A percentile compares a stretch with the other conserved stretches of the same genome.
Conservation (phyloP, 306 rosid species). For the Vigna hirtella region DNA sequence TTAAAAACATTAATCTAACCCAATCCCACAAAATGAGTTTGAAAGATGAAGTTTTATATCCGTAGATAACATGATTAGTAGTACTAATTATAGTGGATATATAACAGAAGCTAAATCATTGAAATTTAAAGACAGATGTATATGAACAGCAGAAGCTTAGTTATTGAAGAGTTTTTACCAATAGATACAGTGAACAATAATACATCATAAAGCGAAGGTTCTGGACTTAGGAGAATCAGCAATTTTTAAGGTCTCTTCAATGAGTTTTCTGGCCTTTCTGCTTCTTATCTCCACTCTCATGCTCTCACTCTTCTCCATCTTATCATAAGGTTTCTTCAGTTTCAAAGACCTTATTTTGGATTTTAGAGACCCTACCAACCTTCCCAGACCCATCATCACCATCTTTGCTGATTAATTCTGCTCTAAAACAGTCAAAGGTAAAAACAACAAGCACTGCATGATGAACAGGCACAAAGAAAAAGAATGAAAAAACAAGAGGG, state of each 20-base stretch:
- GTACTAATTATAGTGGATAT: background rate
- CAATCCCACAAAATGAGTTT: too few relatives aligned
- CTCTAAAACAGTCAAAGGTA: background rate
- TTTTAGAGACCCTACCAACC: constrained; percentile 69
- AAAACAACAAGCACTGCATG: background rate
- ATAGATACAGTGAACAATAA: background rate
- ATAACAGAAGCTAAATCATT: background rate
- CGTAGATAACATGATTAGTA: background rate
- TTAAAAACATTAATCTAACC: too few relatives aligned
- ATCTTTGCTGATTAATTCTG: constrained; percentile 38
- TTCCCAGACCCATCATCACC: constrained; percentile 65
- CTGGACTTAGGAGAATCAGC: constrained; percentile 84
- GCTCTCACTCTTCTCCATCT: constrained; percentile 96
- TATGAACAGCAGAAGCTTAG: constrained; percentile 6
- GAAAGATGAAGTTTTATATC: too few relatives aligned
- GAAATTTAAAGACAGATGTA: background rate
- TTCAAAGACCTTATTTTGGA: constrained; percentile 74
- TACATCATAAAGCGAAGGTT: constrained; percentile 56
- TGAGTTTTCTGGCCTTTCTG: constrained; percentile 83
- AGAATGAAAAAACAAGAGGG: background rate
- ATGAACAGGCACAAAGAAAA: background rate
- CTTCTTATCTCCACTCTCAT: constrained; percentile 95
- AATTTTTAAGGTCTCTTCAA: constrained; percentile 71
- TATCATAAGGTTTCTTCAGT: constrained; percentile 76
- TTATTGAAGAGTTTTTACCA: constrained; percentile 14